phyloP scores from a whole-genome alignment of 2,329 filamentous ascomycete genomes.

The Botrytis squamosa region DNA sequence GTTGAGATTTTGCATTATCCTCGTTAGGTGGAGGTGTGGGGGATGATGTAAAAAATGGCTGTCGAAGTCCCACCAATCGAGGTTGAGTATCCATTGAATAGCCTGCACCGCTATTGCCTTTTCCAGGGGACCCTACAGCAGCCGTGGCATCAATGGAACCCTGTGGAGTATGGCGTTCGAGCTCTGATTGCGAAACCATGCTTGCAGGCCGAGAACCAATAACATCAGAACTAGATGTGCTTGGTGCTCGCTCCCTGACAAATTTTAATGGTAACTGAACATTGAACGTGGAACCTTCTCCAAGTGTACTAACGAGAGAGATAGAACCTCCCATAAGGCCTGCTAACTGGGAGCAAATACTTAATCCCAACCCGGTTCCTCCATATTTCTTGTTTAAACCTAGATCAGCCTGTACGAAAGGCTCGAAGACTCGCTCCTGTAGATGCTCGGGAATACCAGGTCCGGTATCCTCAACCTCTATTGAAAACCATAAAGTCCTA shows the following conservation, averaged over 20 bases:
- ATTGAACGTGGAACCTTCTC: slow-evolving; percentile 75
- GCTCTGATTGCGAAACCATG: slow-evolving; percentile 17
- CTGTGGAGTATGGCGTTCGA: slow-evolving; percentile 14
- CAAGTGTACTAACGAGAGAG: slow-evolving; percentile 66
- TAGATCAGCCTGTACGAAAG: slow-evolving; percentile 90
- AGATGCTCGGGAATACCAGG: slow-evolving; percentile 79
- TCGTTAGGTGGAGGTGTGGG: slow-evolving; percentile 22
- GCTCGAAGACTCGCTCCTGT: slow-evolving; percentile 84
- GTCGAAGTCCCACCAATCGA: slow-evolving; percentile 77
- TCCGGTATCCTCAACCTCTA: slow-evolving; percentile 84
- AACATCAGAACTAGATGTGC: slow-evolving; percentile 31
- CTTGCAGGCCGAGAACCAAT: slow-evolving; percentile 36
- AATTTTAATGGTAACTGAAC: slow-evolving; percentile 74
- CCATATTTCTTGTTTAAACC: slow-evolving; percentile 87
- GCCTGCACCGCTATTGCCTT: slow-evolving; percentile 34
- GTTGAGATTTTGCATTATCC: slow-evolving; percentile 52
- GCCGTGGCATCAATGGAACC: slow-evolving; percentile 13
- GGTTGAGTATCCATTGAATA: slow-evolving; percentile 65
- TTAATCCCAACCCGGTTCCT: slow-evolving; percentile 82
- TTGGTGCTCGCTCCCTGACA: slow-evolving; percentile 24
- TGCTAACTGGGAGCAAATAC: slow-evolving; percentile 85
- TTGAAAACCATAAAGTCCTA: slow-evolving; percentile 74
- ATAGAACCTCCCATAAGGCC: slow-evolving; percentile 80
- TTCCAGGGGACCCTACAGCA: slow-evolving; percentile 11
- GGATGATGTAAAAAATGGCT: slow-evolving; percentile 67